Evolutionary conservation across 495 filamentous ascomycete species (phyloP).

Genomic region (Talaromyces adpressus): DNA sequence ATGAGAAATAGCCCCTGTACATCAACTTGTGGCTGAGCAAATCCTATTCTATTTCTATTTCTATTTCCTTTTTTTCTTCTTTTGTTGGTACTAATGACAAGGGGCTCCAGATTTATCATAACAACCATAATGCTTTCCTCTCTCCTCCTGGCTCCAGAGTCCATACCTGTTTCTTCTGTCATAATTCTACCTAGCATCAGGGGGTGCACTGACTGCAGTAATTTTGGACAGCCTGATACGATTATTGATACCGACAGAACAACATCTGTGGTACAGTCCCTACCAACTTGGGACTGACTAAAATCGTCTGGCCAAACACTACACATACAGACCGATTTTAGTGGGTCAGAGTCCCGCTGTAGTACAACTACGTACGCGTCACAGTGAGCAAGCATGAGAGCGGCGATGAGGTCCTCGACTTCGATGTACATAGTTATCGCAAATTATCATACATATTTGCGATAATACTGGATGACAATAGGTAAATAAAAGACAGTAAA

Average conservation of each 20-base stretch:
- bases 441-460: background rate
- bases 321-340: background rate
- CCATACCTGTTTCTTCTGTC: background rate
- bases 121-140: background rate
- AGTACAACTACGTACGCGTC: background rate
- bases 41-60: background rate
- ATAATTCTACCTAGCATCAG: background rate
- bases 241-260: background rate
- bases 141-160: too few species aligned
- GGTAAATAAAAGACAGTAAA: background rate
- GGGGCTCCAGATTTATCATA: background rate
- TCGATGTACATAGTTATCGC: background rate
- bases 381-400: background rate
- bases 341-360: background rate
- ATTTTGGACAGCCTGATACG: background rate
- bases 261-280: background rate
- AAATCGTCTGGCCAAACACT: background rate
- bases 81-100: background rate
- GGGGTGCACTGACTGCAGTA: background rate
- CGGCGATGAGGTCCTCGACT: background rate
- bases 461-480: background rate
- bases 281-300: background rate
- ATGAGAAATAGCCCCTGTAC: background rate
- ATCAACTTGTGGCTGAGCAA: background rate
- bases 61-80: background rate